phyloP scores from a whole-genome alignment of 2,329 filamentous ascomycete genomes.

The Colletotrichum viniferum region DNA sequence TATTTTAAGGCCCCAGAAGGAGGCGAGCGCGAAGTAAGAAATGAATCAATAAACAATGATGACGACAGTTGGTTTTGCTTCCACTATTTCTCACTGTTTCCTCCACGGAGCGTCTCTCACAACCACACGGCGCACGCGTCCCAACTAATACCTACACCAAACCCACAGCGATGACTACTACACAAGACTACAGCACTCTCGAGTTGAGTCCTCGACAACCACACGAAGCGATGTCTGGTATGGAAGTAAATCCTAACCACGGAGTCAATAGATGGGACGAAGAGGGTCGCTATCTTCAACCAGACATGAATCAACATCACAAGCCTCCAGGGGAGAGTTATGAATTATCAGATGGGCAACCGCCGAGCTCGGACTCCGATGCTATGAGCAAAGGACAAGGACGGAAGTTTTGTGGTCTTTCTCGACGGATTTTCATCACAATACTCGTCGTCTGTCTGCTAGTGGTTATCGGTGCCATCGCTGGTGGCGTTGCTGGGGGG shows the following conservation, averaged over 20 bases:
- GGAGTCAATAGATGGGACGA: neutral
- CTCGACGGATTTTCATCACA: neutral
- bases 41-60: neutral
- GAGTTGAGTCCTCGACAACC: neutral
- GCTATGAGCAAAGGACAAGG: rapidly evolving
- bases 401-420: neutral
- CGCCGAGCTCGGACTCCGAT: neutral
- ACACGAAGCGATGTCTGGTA: neutral
- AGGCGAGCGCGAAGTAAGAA: neutral
- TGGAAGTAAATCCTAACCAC: neutral
- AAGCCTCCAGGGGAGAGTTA: neutral
- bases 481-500: neutral
- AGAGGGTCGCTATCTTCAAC: neutral
- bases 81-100: neutral
- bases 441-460: neutral
- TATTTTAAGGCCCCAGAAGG: neutral
- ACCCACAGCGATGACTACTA: neutral
- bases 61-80: neutral
- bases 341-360: neutral
- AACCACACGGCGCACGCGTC: neutral
- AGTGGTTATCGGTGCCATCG: neutral
- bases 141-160: neutral
- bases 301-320: neutral
- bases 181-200: neutral
- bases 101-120: neutral